Evolutionary conservation across 2,329 filamentous ascomycete genomes (phyloP), one percentile per base, ranked within the genome.

Genomic region (Talaromyces atroroseus): DNA sequence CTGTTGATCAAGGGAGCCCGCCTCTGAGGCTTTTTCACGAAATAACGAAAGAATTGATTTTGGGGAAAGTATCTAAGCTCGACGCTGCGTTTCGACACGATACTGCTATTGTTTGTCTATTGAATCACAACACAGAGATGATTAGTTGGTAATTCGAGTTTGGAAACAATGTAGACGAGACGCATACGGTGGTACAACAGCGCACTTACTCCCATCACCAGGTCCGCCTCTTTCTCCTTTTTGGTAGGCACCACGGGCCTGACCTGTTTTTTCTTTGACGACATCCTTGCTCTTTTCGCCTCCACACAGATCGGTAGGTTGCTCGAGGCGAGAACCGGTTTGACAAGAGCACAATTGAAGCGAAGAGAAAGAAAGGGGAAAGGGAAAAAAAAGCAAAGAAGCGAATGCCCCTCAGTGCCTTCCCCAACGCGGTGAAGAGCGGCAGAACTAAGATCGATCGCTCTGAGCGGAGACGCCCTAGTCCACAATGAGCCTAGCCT

Each of bases 11-110:
- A 78, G 1, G 92, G 91, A n/a, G 90, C 86, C 49, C 92, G 81
- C 59, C 90, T 80, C 71, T 90, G 86, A 63, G 88, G 88, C 69
- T 92, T 95, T 63, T 83, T 86, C 34, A 95, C 90, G 71, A 96
- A 96, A 67, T 90, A 87, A 48, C 88, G 86, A 64, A 94, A 92
- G 76, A 89, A 95, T 69, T 95, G 88, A 26, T 88, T 83, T 65
- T 95, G 85, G 36, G 87, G 80, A 67, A 89, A 87, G 71, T 96
- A 96, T 14, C 95, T 77, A 63, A 86, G 86, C 68, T 96, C 91
- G n/a, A 96, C 92, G 65, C 90, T 94, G 63, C 91, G 80, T 70
- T 96, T 96, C 14, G 91, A 96, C 16, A 92, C 87, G 63, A 96
- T 96, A 66, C 89, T 95, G 72, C 89, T 92, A 68, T 86, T 92